Conservation (phyloP, 352 stramenopile genomes). For the Globisporangium uncinulatum region DNA sequence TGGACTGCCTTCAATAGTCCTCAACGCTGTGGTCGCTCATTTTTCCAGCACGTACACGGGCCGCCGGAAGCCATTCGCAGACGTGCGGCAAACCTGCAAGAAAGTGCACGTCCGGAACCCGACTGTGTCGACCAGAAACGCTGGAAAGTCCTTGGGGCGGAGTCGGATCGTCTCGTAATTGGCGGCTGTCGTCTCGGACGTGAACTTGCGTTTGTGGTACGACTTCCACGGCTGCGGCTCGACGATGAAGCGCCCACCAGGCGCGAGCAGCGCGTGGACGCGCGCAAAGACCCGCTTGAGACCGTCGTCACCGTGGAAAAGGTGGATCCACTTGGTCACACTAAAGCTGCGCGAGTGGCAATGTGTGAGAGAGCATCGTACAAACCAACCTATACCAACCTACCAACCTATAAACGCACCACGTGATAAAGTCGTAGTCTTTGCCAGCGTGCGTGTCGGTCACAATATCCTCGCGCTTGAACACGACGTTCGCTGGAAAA, state of each 20-base stretch:
- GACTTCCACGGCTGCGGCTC: slow-evolving; percentile 88
- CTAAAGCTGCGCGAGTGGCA: slow-evolving; percentile 49
- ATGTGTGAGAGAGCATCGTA: neutral
- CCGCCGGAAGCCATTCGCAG: slow-evolving; percentile 63
- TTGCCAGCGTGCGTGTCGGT: slow-evolving; percentile 50
- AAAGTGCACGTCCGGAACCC: slow-evolving; percentile 68
- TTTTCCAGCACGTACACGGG: slow-evolving; percentile 78
- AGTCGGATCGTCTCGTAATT: slow-evolving; percentile 72
- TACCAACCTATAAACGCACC: slow-evolving; percentile 21
- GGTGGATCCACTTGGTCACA: slow-evolving; percentile 90
- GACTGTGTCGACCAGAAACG: slow-evolving; percentile 43
- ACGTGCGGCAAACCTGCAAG: slow-evolving; percentile 72
- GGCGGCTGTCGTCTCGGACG: slow-evolving; percentile 56
- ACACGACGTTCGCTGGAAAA: slow-evolving; percentile 79
- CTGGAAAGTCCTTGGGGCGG: slow-evolving; percentile 69
- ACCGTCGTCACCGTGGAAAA: slow-evolving; percentile 83
- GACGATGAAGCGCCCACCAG: slow-evolving; percentile 69
- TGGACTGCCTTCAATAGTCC: neutral
- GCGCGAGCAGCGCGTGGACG: slow-evolving; percentile 54
- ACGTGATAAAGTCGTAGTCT: slow-evolving; percentile 77
- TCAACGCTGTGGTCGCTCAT: neutral
- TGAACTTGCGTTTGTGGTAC: slow-evolving; percentile 85
- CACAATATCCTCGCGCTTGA: slow-evolving; percentile 76
- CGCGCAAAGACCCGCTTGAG: slow-evolving; percentile 69
- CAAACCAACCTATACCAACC: too few species aligned